Evolutionary conservation across 2,329 filamentous ascomycete species (phyloP).

Genomic region (Alternaria dauci): DNA sequence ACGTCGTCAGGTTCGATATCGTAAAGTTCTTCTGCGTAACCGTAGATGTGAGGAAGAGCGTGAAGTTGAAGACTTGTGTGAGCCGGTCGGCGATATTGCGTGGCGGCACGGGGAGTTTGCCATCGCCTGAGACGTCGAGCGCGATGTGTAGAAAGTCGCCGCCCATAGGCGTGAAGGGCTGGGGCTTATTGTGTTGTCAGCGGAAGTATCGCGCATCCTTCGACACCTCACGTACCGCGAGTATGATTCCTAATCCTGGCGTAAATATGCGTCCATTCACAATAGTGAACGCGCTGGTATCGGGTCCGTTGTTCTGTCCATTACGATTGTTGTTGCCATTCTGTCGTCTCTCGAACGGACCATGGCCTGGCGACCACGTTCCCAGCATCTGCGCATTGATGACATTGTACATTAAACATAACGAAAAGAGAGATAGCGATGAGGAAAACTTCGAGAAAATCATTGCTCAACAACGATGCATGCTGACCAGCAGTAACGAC

Average conservation of each 20-base stretch:
- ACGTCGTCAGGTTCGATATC: constrained; percentile 68
- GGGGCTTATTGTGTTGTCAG: constrained; percentile 36
- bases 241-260: constrained; percentile 71
- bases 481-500: constrained; percentile 33
- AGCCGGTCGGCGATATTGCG: constrained; percentile 60
- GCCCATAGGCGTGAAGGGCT: constrained; percentile 50
- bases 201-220: background rate
- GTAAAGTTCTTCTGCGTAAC: constrained; percentile 72
- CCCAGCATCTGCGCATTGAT: constrained; percentile 43
- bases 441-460: constrained; percentile 25
- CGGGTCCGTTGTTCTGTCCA: constrained; percentile 27
- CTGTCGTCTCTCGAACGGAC: constrained; percentile 24
- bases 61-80: constrained; percentile 69
- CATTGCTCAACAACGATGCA: constrained; percentile 45
- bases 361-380: constrained; percentile 20
- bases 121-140: constrained; percentile 72
- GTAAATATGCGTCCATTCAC: constrained; percentile 74
- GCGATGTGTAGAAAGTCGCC: constrained; percentile 67
- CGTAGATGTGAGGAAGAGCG: constrained; percentile 72
- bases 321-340: constrained; percentile 31
- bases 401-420: constrained; percentile 28
- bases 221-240: constrained; percentile 55
- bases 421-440: constrained; percentile 22
- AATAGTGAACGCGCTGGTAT: constrained; percentile 61
- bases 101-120: constrained; percentile 67